Conservation (phyloP, 805 yeast species). For the Wickerhamomyces bovis region DNA sequence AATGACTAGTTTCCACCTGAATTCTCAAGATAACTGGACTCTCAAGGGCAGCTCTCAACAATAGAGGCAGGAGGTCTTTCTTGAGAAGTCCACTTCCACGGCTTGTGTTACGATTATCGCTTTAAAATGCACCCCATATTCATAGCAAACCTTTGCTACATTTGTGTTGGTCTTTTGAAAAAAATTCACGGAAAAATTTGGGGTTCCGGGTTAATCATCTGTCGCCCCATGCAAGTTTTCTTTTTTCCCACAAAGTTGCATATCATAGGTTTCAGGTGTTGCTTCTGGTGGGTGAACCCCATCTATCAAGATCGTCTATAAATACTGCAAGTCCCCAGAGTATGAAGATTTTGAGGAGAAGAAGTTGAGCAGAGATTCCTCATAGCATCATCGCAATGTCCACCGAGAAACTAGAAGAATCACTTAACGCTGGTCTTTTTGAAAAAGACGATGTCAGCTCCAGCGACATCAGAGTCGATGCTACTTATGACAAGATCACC, state of each 20-base stretch:
- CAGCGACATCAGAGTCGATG: constrained; percentile 4
- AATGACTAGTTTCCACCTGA: no score
- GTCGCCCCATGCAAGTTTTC: neutral
- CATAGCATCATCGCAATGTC: neutral
- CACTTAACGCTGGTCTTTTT: neutral
- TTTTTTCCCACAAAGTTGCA: neutral
- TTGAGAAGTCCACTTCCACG: no score
- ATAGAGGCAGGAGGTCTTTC: no score
- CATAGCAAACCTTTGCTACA: no score
- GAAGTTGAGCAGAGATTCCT: no score
- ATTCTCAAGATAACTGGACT: no score
- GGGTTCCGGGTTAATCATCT: neutral
- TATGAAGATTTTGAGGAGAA: neutral
- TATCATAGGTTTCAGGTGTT: neutral
- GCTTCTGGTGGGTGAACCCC: neutral
- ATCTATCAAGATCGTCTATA: neutral
- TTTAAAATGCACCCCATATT: no score
- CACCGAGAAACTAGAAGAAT: neutral
- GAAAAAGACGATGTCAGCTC: neutral
- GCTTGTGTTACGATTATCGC: no score
- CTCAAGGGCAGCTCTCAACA: no score
- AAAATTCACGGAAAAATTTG: neutral
- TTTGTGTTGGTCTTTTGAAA: neutral
- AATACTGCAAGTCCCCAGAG: neutral
- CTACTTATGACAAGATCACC: constrained; percentile 11